A percentile compares a stretch with the other conserved stretches of the same genome.
Conservation (phyloP, 768 basidiomycete species). For the Panellus pusillus region DNA sequence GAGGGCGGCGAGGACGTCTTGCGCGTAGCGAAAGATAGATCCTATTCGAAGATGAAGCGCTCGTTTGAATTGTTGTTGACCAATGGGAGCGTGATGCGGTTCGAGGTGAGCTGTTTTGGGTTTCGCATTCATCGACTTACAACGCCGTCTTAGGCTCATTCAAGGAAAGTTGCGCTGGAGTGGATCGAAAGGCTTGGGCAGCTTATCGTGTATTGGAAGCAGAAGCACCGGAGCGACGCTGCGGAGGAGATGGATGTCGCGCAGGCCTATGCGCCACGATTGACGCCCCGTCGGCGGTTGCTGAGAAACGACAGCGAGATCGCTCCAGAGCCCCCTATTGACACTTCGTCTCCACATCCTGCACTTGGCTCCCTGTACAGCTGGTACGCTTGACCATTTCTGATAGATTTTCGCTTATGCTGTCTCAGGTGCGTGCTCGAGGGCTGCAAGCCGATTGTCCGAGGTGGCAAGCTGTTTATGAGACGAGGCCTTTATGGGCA, state of each 20-base stretch:
- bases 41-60: slow-evolving; percentile 53
- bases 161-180: slow-evolving; percentile 66
- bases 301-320: slow-evolving; percentile 40
- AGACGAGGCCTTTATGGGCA: slow-evolving; percentile 70
- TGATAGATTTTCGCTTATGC: not conserved
- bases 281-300: slow-evolving; percentile 57
- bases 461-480: slow-evolving; percentile 72
- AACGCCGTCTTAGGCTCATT: slow-evolving; percentile 51
- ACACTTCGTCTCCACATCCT: slow-evolving; percentile 54
- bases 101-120: slow-evolving; percentile 62
- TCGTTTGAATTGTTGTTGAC: slow-evolving; percentile 77
- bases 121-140: not conserved
- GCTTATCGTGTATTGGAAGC: slow-evolving; percentile 77
- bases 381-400: slow-evolving; percentile 43
- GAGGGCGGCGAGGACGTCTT: slow-evolving; percentile 62
- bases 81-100: slow-evolving; percentile 67
- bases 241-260: slow-evolving; percentile 79
- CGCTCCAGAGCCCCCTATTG: slow-evolving; percentile 52
- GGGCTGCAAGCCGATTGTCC: slow-evolving; percentile 73
- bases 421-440: slow-evolving; percentile 59
- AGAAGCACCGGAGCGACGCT: slow-evolving; percentile 73
- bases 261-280: slow-evolving; percentile 54
- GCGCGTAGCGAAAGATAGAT: slow-evolving; percentile 41
- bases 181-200: slow-evolving; percentile 81
- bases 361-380: slow-evolving; percentile 71